Percentiles rank a stretch among this genome's conserved stretches.
Evolutionary conservation across 495 filamentous ascomycete species (phyloP).

Genomic region (Penicillium pancosmium): DNA sequence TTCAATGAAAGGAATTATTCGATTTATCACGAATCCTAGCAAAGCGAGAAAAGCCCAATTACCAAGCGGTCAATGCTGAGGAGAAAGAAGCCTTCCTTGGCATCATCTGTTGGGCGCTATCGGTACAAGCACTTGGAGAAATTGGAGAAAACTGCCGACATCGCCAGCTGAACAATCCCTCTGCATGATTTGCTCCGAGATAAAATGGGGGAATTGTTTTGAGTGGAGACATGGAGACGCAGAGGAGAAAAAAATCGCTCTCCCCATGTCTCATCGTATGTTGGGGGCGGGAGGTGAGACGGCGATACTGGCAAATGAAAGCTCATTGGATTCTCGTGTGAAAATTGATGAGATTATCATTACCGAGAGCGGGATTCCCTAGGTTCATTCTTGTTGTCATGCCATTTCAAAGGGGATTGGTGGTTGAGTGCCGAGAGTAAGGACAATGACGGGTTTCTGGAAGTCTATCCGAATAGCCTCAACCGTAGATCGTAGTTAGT

Average conservation of each 20-base stretch:
- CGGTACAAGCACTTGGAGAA: slow-evolving; percentile 4
- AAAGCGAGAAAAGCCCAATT: no score
- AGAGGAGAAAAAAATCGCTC: background rate
- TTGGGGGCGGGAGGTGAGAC: background rate
- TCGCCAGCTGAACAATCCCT: background rate
- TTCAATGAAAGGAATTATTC: no score
- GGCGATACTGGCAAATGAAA: slow-evolving; percentile 6
- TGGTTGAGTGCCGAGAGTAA: background rate
- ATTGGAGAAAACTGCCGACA: background rate
- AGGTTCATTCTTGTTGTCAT: background rate
- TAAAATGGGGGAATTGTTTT: background rate
- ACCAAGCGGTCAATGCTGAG: no score
- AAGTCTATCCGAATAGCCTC: background rate
- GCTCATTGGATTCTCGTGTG: background rate
- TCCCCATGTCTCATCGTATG: slow-evolving; percentile 3
- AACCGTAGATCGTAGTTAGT: background rate
- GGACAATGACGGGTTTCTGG: background rate
- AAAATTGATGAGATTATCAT: background rate
- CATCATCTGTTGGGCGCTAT: background rate
- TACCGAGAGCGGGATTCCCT: background rate
- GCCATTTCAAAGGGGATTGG: background rate
- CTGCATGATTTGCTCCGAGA: background rate
- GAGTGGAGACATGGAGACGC: background rate
- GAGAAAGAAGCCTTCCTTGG: background rate
- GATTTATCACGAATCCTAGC: no score